Evolutionary conservation across 306 rosid species (phyloP), one percentile per base, ranked within the genome.

Genomic region (Castanea mollissima): DNA sequence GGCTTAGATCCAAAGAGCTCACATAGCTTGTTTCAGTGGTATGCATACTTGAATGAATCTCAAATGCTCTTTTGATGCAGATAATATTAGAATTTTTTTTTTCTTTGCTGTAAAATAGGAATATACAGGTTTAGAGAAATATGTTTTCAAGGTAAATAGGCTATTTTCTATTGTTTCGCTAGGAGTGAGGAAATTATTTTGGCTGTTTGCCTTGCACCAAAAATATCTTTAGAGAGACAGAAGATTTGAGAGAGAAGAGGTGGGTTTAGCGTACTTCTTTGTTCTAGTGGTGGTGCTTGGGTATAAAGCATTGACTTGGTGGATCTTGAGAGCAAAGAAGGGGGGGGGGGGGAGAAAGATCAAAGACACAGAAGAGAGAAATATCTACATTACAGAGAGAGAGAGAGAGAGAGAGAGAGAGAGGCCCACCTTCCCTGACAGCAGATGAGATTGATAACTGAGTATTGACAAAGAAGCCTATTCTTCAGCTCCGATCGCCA

Each of bases 11-110:
- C 90, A 54, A 90, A 88, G 87, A 89, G 74, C 73, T 76, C 68
- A 15, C 93, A 90, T 80, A 85, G 78, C 88, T 90, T 96, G 98
- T 96, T 76, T 96, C 98, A 54, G 96, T 96, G 99, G 99, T 96
- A 96, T 77, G 92, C 80, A 71, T 73, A 58, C 31, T 52, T 71
- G 31, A 74, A 75, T 76, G 69, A 65, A 63, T 55, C 84, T 82
- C 19, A 44, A 70, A 55, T 32, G 4, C 29, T 14, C 49, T 55
- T 56, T 44, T 34, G 9, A 20, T 20, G 20, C 3, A 27, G 35
- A 25, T 51, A 25, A 25, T 44, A 13, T 68, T 1, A 34, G 16
- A 68, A 68, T 41, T 19, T 35, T 35, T 34, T 49, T 34, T 68
- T 13, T 41, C 46, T 41, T 68, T 9, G 14, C 52, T 35, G 52